These are phyloP conservation scores for Zopfia rhizophila DNA, from an alignment of 2,329 filamentous ascomycete genomes.

Conservation along the genomic window DNA sequence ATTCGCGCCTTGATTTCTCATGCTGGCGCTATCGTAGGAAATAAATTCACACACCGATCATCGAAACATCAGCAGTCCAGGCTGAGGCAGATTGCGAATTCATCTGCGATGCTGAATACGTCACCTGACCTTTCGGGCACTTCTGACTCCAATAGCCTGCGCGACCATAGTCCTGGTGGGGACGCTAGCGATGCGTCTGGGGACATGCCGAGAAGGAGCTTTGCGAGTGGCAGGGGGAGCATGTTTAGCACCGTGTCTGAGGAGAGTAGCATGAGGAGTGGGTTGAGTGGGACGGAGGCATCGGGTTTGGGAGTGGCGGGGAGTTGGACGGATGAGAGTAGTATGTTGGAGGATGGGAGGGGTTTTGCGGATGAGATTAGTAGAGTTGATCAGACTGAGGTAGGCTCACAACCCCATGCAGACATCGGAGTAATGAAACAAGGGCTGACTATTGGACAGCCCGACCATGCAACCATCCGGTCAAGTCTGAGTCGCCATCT, in stretches of 20 bases:
- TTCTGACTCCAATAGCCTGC: constrained; percentile 38
- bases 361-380: constrained; percentile 49
- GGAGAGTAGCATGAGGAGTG: constrained; percentile 34
- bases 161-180: constrained; percentile 44
- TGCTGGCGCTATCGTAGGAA: constrained; percentile 94
- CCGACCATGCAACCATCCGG: constrained; percentile 45
- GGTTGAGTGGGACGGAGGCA: constrained; percentile 25
- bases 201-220: constrained; percentile 39
- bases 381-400: constrained; percentile 46
- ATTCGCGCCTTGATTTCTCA: constrained; percentile 94
- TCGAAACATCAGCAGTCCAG: constrained; percentile 80
- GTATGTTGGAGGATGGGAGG: constrained; percentile 40
- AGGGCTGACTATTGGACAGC: no score
- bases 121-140: constrained; percentile 46
- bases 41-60: constrained; percentile 92
- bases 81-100: constrained; percentile 85
- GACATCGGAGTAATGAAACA: no score
- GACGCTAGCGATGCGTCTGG: constrained; percentile 40
- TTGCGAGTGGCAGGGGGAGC: constrained; percentile 44
- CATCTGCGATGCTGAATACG: constrained; percentile 68
- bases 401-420: no score
- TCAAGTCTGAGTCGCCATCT: constrained; percentile 45
- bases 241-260: constrained; percentile 43
- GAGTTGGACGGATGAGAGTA: constrained; percentile 25
- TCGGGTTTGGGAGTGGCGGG: constrained; percentile 29